Evolutionary conservation across 495 filamentous ascomycete species (phyloP), one percentile per base, ranked within the genome.

Genomic region (Hypoxylon perforatum): DNA sequence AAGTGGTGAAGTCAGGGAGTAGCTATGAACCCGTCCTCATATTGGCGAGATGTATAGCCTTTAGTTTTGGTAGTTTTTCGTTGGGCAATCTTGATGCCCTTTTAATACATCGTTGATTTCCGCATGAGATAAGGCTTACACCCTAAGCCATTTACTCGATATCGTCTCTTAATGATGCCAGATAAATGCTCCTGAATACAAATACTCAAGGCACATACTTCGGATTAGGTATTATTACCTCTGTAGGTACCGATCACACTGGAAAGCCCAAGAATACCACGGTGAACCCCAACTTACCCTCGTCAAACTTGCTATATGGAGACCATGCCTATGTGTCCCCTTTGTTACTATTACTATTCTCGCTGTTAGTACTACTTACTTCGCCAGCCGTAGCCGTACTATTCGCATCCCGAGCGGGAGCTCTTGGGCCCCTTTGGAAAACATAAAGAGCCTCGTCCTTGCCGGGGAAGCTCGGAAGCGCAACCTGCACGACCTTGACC

Each of bases 361-460:
- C n/a, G n/a, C n/a, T n/a, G 1, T 39, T 23, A 12, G 18, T 15
- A 53, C 1, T 22, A 36, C 28, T 46, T 42, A 42, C 33, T 11
- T 18, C n/a, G 14, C 49, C 38, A 9, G 12, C 15, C 15, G 6
- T 49, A 36, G n/a, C 22, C 30, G 21, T 21, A 11, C 2, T 14
- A 2, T 44, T 21, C 9, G 3, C 30, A 23, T 56, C 41, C 35
- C 17, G 11, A 39, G 39, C 4, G 4, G 75, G 71, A 0, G 67
- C 73, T 41, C 71, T 67, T 0, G 66, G 17, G n/a, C 74, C 73
- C 23, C 77, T 58, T 57, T 78, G 77, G 49, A 78, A 86, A 22
- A 86, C 75, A 72, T 78, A 86, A 64, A 87, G 56, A 1, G 78
- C 84, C 63, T 86, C 84, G 59, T 85, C 83, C 68, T 85, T 87